Evolutionary conservation across 2,329 filamentous ascomycete genomes (phyloP).

Genomic region (Trichoderma semiorbis): DNA sequence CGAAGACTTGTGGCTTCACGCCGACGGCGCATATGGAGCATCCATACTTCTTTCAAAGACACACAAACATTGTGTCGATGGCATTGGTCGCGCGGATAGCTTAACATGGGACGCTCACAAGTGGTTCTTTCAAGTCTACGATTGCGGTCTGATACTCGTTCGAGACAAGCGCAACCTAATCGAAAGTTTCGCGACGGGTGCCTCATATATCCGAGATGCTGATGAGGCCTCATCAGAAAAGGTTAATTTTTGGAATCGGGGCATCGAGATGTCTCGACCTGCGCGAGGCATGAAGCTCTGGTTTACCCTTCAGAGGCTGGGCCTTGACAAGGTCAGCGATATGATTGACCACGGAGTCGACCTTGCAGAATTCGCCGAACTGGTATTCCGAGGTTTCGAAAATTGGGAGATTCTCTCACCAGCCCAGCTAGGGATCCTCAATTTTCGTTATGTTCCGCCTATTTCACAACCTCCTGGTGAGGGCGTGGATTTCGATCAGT

Average conservation of each 20-base stretch:
- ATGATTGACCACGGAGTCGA: constrained; percentile 27
- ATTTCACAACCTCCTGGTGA: background rate
- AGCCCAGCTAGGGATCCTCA: constrained; percentile 24
- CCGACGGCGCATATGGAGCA: constrained; percentile 27
- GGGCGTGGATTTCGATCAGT: background rate
- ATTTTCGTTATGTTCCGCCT: constrained; percentile 22
- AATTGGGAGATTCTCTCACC: constrained; percentile 26
- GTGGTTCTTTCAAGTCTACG: constrained; percentile 29
- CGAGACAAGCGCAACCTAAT: constrained; percentile 22
- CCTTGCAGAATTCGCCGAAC: constrained; percentile 24
- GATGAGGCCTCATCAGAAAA: constrained; percentile 25
- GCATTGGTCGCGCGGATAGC: constrained; percentile 24
- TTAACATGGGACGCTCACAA: constrained; percentile 29
- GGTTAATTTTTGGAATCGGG: constrained; percentile 28
- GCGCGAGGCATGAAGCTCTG: constrained; percentile 28
- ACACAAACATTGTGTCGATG: constrained; percentile 13
- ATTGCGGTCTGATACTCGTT: constrained; percentile 25
- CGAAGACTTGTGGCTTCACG: constrained; percentile 25
- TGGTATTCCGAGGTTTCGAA: constrained; percentile 18
- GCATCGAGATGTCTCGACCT: constrained; percentile 26
- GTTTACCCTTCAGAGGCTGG: constrained; percentile 26
- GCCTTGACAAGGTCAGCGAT: constrained; percentile 22
- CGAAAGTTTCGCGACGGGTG: constrained; percentile 25
- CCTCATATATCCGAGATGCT: constrained; percentile 26
- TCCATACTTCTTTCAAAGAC: constrained; percentile 23